Evolutionary conservation across 768 basidiomycete species (phyloP), one percentile per base, ranked within the genome.

Genomic region (Thelephora ganbajun): DNA sequence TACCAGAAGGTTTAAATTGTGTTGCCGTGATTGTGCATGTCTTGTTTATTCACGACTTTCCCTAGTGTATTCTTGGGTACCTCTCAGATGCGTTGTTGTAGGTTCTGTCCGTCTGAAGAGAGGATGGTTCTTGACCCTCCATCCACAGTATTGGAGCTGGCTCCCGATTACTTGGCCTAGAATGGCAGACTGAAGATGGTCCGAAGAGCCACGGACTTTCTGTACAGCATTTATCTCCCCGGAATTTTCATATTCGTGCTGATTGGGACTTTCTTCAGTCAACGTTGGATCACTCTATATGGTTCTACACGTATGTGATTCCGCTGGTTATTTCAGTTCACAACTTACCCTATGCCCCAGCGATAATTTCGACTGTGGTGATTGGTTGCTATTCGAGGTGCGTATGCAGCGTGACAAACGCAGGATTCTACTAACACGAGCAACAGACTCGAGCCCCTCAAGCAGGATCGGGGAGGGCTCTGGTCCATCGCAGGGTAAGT

Each of bases 361-460:
- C 53, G 71, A 89, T 55, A 62, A 72, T 42, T 85, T 91, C 54
- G 70, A 85, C 57, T 85, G 82, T 56, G 80, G 80, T 23, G 82
- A 89, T 50, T 90, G 87, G 77, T 53, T 90, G 33, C 71, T 91
- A 47, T 84, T 87, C 55, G 79, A 80, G 46, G 86, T 85, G 53
- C 50, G 79, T 63, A 20, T 7, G 36, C 47, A 3, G 18, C 19
- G 23, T 34, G 3, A 19, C 20, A 33, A 20, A 7, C 18, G n/a
- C 22, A 39, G 46, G 51, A 48, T 44, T n/a, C 42, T 22, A 2
- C 51, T 46, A 19, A 22, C 49, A 48, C 16, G 43, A 30, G 18
- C 45, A 47, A 37, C 46, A 84, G 83, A 76, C 87, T 57, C 65
- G 69, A 42, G 80, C 77, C 47, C 80, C 83, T 2, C 68, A 74